Conservation (phyloP, 73 alveolate genomes). For the Paramecium bursaria region DNA sequence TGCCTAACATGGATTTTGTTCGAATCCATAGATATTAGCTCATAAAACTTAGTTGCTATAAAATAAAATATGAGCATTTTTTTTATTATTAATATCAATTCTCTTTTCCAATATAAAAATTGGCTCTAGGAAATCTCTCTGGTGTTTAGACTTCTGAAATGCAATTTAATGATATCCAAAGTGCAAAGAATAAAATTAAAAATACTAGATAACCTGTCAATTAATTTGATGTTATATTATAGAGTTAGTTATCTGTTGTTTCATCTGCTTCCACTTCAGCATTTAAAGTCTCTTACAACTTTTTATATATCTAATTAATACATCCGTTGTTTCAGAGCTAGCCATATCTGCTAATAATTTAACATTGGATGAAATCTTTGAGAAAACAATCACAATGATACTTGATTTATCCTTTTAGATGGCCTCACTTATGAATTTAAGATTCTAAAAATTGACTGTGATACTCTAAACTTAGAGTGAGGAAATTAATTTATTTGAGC, state of each 20-base stretch:
- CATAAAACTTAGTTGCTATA: constrained; percentile 4
- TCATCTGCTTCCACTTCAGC: background rate
- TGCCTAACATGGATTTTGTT: constrained; percentile 42
- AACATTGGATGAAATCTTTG: constrained; percentile 42
- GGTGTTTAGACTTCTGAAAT: constrained; percentile 35
- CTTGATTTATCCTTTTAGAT: background rate
- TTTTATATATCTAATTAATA: background rate
- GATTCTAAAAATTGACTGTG: constrained; percentile 11
- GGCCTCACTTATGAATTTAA: background rate
- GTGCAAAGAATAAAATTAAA: constrained; percentile 28
- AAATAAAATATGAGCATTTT: background rate
- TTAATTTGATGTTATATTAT: constrained; percentile 37
- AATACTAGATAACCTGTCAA: constrained; percentile 39
- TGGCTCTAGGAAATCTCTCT: constrained; percentile 37
- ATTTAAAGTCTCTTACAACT: background rate
- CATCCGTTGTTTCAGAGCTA: constrained; percentile 5
- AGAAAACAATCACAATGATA: constrained; percentile 10
- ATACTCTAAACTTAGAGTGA: background rate
- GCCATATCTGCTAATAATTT: constrained; percentile 31
- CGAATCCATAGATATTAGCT: constrained; percentile 28
- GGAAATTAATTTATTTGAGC: background rate
- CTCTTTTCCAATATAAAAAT: constrained; percentile 47
- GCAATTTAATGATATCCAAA: constrained; percentile 44
- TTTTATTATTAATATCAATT: background rate
- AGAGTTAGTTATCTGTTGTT: background rate